These are phyloP conservation scores for Sporopachydermia lactativora DNA, from an alignment of 805 yeast genomes.

Conservation along the genomic window DNA sequence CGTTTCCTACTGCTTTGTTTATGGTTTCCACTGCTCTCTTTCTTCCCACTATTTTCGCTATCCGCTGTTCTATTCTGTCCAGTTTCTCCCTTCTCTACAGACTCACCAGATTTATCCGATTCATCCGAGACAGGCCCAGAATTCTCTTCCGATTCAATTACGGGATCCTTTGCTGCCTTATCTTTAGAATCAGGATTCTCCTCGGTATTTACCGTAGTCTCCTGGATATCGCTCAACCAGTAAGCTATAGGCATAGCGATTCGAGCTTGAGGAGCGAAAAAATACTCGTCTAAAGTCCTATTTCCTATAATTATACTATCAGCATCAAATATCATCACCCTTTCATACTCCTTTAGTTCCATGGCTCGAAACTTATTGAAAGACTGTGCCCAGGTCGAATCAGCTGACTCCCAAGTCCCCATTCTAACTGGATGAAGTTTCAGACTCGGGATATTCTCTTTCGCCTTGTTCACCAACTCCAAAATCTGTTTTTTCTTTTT, in stretches of 20 bases:
- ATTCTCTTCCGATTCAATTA: neutral
- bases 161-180: too few species aligned
- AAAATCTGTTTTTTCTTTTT: slow-evolving; percentile 7
- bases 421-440: slow-evolving; percentile 10
- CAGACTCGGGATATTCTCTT: slow-evolving; percentile 10
- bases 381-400: slow-evolving; percentile 32
- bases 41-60: too few species aligned
- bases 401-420: slow-evolving; percentile 9
- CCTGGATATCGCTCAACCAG: slow-evolving; percentile 18
- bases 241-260: slow-evolving; percentile 24
- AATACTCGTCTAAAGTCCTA: slow-evolving; percentile 9
- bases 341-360: slow-evolving; percentile 31
- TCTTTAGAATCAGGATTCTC: too few species aligned
- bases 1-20: too few species aligned
- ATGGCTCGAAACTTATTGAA: slow-evolving; percentile 44
- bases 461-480: slow-evolving; percentile 5
- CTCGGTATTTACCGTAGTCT: neutral
- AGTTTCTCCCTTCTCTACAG: neutral
- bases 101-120: too few species aligned
- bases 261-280: slow-evolving; percentile 14
- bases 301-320: slow-evolving; percentile 31
- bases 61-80: neutral
- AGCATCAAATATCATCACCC: slow-evolving; percentile 44
- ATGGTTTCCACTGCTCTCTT: too few species aligned
- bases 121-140: neutral